Evolutionary conservation across 805 yeast species (phyloP).

Genomic region (Kluyveromyces lactis): DNA sequence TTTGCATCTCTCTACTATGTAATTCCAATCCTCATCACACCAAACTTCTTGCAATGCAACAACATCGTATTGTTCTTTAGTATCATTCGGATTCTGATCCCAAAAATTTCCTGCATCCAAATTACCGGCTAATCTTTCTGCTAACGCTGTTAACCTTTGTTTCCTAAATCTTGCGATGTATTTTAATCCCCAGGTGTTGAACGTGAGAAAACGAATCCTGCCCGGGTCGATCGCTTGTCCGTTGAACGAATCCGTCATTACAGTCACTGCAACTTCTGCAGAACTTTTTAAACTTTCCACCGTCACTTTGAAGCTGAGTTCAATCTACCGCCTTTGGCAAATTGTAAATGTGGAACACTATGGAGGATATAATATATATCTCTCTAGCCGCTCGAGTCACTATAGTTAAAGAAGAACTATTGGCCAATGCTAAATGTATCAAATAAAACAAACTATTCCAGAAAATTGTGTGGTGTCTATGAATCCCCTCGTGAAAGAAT

Average conservation of each 20-base stretch:
- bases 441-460: too few species aligned
- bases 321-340: too few species aligned
- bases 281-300: not conserved
- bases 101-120: slow-evolving; percentile 14
- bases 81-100: not conserved
- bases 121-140: slow-evolving; percentile 44
- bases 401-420: too few species aligned
- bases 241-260: not conserved
- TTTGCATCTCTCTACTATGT: slow-evolving; percentile 40
- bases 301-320: too few species aligned
- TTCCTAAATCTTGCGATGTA: slow-evolving; percentile 65
- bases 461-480: too few species aligned
- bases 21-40: slow-evolving; percentile 78
- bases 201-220: slow-evolving; percentile 47
- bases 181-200: slow-evolving; percentile 87
- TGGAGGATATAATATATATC: too few species aligned
- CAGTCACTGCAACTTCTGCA: not conserved
- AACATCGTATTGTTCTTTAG: slow-evolving; percentile 52
- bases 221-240: not conserved
- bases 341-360: too few species aligned
- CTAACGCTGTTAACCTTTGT: slow-evolving; percentile 65
- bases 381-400: too few species aligned
- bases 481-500: too few species aligned
- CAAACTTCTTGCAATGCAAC: slow-evolving; percentile 94
- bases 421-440: too few species aligned